phyloP scores from a whole-genome alignment of 495 filamentous ascomycete species.

The Aspergillus indologenus region DNA sequence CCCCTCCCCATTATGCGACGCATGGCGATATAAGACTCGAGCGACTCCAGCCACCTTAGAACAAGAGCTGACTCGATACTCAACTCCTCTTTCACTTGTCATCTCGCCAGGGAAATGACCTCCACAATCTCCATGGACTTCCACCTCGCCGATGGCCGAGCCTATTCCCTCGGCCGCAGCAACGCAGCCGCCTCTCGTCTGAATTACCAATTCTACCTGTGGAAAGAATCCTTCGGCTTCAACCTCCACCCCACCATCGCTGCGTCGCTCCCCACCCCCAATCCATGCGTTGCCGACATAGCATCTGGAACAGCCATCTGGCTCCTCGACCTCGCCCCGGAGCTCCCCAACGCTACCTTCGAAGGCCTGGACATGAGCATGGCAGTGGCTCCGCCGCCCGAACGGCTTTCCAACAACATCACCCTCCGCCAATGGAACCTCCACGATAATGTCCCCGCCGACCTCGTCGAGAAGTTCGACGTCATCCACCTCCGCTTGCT shows the following conservation, averaged over 20 bases:
- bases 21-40: too few relatives aligned
- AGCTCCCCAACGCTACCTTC: slow-evolving; percentile 6
- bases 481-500: slow-evolving; percentile 33
- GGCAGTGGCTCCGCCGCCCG: slow-evolving; percentile 17
- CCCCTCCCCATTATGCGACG: too few relatives aligned
- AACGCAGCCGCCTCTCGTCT: slow-evolving; percentile 6
- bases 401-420: slow-evolving; percentile 26
- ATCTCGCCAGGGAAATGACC: not conserved
- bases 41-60: too few relatives aligned
- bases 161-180: slow-evolving; percentile 3
- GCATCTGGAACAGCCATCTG: slow-evolving; percentile 7
- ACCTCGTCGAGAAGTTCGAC: slow-evolving; percentile 29
- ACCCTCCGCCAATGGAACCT: slow-evolving; percentile 25
- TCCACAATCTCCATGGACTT: not conserved
- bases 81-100: not conserved
- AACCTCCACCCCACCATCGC: slow-evolving; percentile 9
- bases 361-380: slow-evolving; percentile 27
- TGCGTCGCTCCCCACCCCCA: not conserved
- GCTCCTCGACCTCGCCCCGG: slow-evolving; percentile 7
- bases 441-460: slow-evolving; percentile 20
- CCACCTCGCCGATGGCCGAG: slow-evolving; percentile 1
- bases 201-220: slow-evolving; percentile 11
- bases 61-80: too few relatives aligned
- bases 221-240: slow-evolving; percentile 10
- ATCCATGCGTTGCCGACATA: slow-evolving; percentile 7